Evolutionary conservation across 495 filamentous ascomycete genomes (phyloP).

Genomic region (Penicillium egyptiacum): DNA sequence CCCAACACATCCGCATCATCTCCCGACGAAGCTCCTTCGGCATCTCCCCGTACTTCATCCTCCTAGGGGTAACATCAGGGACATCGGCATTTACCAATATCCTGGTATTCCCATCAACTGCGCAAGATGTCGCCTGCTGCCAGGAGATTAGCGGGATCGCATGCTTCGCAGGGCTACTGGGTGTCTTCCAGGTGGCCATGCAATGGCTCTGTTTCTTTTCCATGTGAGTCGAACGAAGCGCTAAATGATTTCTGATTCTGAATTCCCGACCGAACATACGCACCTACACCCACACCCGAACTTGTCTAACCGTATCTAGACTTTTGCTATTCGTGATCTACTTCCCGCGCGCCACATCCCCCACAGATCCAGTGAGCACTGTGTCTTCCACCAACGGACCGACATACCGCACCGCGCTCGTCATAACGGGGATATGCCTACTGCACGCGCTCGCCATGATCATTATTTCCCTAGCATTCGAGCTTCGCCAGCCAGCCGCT

Average conservation of each 20-base stretch:
- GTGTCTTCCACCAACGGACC: slow-evolving; percentile 42
- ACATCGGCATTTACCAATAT: slow-evolving; percentile 91
- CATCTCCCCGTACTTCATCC: slow-evolving; percentile 89
- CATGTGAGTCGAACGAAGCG: slow-evolving; percentile 61
- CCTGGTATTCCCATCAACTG: slow-evolving; percentile 73
- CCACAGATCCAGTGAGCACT: slow-evolving; percentile 29
- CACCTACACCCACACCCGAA: not conserved
- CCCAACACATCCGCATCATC: slow-evolving; percentile 92
- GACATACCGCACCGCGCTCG: slow-evolving; percentile 71
- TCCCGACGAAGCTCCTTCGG: slow-evolving; percentile 85
- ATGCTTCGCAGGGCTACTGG: slow-evolving; percentile 80
- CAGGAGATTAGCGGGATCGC: slow-evolving; percentile 73
- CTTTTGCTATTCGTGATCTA: slow-evolving; percentile 84
- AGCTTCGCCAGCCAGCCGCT: slow-evolving; percentile 53
- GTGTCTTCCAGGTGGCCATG: slow-evolving; percentile 82
- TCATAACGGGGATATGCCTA: slow-evolving; percentile 66
- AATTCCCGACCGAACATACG: not conserved
- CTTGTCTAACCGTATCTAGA: slow-evolving; percentile 41
- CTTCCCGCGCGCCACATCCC: slow-evolving; percentile 66
- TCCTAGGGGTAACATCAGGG: slow-evolving; percentile 84
- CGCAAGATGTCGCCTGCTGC: slow-evolving; percentile 81
- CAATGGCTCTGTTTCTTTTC: slow-evolving; percentile 90
- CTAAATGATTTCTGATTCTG: not conserved
- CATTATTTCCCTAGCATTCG: slow-evolving; percentile 63
- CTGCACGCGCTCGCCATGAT: slow-evolving; percentile 68